Base-by-base conservation (phyloP, 2,329 filamentous ascomycete genomes). In the Samsoniella hepiali region DNA sequence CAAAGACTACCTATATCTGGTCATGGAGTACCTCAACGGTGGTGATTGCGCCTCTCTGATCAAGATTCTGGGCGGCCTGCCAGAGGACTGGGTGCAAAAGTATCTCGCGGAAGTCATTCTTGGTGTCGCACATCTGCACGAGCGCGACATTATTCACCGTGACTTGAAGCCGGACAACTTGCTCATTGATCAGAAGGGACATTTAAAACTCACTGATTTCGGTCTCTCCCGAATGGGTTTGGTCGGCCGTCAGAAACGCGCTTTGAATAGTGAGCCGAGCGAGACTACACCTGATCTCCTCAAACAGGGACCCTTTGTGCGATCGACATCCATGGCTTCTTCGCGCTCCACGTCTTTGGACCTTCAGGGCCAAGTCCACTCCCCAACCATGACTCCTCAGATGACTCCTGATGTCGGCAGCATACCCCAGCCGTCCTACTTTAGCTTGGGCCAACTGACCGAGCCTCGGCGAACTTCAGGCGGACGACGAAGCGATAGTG, bases 11-110 rank as follows among this genome's bases (percentile, higher is more conserved):
- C 87, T 99, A 31, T 99, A 98, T 73, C 83, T 99, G 64, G 95
- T 99, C 31, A 99, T 99, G 95, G 95, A 99, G 73, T 99, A 99
- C 76, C 83, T 99, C 64, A 99, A 98, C 69, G 95, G 95, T 42
- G 95, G 95, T 53, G 95, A 99, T 72, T 99, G 94, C 73, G 95
- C 96, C 56, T 97, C 95, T 6, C 82, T 99, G 60, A 95, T 98
- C 78, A 99, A 98, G 74, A 88, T 97, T 32, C 83, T 99, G 1
- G 93, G 93, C 36, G 93, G 91, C 3, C 82, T 99, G 29, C 91
- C 93, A 0, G 96, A 99, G 78, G 94, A 98, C 69, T 99, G 96
- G 96, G 93, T 91, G 3, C 96, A 96, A 79, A 98, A 97, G 74
- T 99, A 99, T 73, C 84, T 98, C 45, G 95, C 91, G 3, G 95